phyloP scores from a whole-genome alignment of 495 filamentous ascomycete genomes.

The Tuber aestivum region DNA sequence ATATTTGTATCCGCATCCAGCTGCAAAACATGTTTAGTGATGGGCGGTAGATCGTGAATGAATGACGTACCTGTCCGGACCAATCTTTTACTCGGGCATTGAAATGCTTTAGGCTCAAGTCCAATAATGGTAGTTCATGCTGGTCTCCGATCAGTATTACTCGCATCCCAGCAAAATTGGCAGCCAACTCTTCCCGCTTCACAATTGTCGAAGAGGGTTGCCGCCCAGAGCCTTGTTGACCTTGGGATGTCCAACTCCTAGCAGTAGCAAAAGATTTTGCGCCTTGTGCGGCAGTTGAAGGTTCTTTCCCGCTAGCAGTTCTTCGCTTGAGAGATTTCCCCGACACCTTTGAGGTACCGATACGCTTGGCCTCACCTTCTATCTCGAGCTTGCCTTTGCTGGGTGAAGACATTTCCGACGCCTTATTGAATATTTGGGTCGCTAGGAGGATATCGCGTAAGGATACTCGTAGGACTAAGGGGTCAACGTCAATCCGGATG shows the following conservation, averaged over 20 bases:
- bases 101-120: slow-evolving; percentile 90
- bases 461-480: slow-evolving; percentile 84
- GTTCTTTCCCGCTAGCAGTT: slow-evolving; percentile 58
- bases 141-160: slow-evolving; percentile 91
- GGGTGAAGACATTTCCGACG: slow-evolving; percentile 71
- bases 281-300: slow-evolving; percentile 54
- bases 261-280: slow-evolving; percentile 45
- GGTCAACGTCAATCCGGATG: slow-evolving; percentile 82
- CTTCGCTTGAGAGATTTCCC: slow-evolving; percentile 52
- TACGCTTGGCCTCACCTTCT: slow-evolving; percentile 54
- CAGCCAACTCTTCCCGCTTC: slow-evolving; percentile 75
- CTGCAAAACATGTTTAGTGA: slow-evolving; percentile 23
- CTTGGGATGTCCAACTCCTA: slow-evolving; percentile 41
- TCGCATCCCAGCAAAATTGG: slow-evolving; percentile 78
- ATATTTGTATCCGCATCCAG: slow-evolving; percentile 82
- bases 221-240: slow-evolving; percentile 25
- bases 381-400: slow-evolving; percentile 40
- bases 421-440: slow-evolving; percentile 86
- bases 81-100: slow-evolving; percentile 77
- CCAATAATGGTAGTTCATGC: slow-evolving; percentile 88
- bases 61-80: slow-evolving; percentile 57
- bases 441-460: slow-evolving; percentile 90
- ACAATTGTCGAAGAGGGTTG: slow-evolving; percentile 52
- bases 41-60: neutral
- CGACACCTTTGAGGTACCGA: slow-evolving; percentile 59